These are phyloP conservation scores for Toxicodendron radicans DNA, from an alignment of 345 rosid genomes.

Conservation along the genomic window DNA sequence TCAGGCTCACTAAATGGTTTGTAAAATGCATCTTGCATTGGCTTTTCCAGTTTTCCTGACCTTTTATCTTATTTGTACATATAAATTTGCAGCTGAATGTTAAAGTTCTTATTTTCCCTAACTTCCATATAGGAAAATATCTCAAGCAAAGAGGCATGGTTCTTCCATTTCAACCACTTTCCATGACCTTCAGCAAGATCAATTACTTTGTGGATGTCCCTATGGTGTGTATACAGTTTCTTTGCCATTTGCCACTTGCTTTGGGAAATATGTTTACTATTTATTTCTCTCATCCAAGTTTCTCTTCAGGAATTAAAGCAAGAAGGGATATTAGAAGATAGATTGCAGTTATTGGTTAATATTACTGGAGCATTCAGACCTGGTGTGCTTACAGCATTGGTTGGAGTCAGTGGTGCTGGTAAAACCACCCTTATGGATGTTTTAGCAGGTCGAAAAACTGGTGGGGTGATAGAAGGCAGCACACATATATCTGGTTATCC, in stretches of 20 bases:
- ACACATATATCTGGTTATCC: conserved; percentile 85
- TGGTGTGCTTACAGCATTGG: conserved; percentile 88
- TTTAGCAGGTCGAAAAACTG: conserved; percentile 96
- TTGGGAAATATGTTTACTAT: conserved; percentile 17
- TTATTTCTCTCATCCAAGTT: conserved; percentile 20
- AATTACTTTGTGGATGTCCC: conserved; percentile 93
- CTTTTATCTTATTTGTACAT: background rate
- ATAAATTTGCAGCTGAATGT: background rate
- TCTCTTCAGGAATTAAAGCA: conserved; percentile 81
- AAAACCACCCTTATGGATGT: conserved; percentile 99
- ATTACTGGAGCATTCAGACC: conserved; percentile 97
- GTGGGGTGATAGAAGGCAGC: conserved; percentile 84
- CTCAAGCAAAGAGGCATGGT: conserved; percentile 94
- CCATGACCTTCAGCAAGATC: conserved; percentile 82
- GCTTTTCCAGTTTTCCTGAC: conserved; percentile 1
- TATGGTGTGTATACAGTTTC: conserved; percentile 48
- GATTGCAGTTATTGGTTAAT: conserved; percentile 78
- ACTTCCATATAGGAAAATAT: conserved; percentile 63
- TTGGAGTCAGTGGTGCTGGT: conserved; percentile 98
- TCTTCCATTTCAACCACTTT: conserved; percentile 97
- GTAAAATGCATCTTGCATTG: conserved; percentile 19
- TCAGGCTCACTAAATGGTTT: conserved; percentile 73
- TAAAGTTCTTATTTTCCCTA: conserved; percentile 18
- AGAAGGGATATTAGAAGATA: conserved; percentile 82
- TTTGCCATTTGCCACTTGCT: conserved; percentile 6